Percentiles rank a stretch among this genome's conserved stretches.
phyloP scores from a whole-genome alignment of 2,329 filamentous ascomycete species.

The Aspergillus ochraceus region DNA sequence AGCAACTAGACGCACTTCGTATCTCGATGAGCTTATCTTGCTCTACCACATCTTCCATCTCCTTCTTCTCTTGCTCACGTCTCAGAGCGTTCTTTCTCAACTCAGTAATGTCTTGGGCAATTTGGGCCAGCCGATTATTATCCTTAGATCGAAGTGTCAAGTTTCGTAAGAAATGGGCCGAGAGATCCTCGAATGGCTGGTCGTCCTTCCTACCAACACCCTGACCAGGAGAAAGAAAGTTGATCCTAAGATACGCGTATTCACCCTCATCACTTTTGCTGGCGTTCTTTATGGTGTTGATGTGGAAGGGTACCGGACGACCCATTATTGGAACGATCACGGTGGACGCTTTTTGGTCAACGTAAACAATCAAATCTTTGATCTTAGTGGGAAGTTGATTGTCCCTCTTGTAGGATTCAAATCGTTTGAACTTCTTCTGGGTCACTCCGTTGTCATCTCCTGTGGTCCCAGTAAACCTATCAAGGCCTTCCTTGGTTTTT shows the following conservation, averaged over 20 bases:
- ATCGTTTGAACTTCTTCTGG: constrained; percentile 97
- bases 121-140: constrained; percentile 82
- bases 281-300: constrained; percentile 97
- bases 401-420: constrained; percentile 98
- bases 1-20: constrained; percentile 63
- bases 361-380: constrained; percentile 82
- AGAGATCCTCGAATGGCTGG: constrained; percentile 94
- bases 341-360: constrained; percentile 86
- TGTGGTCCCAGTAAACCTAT: constrained; percentile 80
- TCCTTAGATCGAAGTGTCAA: constrained; percentile 93
- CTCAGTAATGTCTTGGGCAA: constrained; percentile 89
- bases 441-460: constrained; percentile 84
- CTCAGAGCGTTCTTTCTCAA: constrained; percentile 91
- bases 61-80: constrained; percentile 97
- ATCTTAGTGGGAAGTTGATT: constrained; percentile 85
- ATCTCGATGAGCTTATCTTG: constrained; percentile 97
- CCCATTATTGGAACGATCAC: constrained; percentile 97
- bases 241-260: constrained; percentile 91
- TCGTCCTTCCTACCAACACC: constrained; percentile 97
- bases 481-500: constrained; percentile 86
- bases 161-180: constrained; percentile 92
- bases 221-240: constrained; percentile 94
- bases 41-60: constrained; percentile 98
- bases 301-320: constrained; percentile 95
- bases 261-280: constrained; percentile 97